A percentile compares a stretch with the other conserved stretches of the same genome.
These are phyloP conservation scores for Pythium aquatile DNA, from an alignment of 352 stramenopile genomes.

Conservation along the genomic window DNA sequence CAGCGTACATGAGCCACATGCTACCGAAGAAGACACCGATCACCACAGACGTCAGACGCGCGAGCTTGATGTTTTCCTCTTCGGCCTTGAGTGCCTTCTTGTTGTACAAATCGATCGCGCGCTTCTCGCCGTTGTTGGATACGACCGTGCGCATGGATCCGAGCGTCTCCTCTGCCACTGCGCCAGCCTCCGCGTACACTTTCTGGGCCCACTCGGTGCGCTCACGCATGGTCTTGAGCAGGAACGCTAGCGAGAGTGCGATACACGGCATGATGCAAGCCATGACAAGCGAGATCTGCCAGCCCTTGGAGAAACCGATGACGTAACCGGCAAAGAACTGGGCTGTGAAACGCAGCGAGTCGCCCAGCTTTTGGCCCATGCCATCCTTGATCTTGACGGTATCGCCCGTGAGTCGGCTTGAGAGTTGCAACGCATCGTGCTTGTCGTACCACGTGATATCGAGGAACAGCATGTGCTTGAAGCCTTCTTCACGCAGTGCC, in stretches of 20 bases:
- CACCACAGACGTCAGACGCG: constrained; percentile 27
- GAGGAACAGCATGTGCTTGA: constrained; percentile 24
- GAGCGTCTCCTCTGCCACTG: constrained; percentile 40
- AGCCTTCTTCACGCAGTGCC: constrained; percentile 17
- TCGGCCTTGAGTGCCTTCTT: constrained; percentile 29
- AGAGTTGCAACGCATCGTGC: constrained; percentile 25
- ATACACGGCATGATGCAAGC: constrained; percentile 36
- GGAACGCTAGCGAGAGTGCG: constrained; percentile 26
- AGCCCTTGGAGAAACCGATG: constrained; percentile 38
- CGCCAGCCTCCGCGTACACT: constrained; percentile 34
- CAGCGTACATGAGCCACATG: constrained; percentile 31
- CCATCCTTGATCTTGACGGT: constrained; percentile 37
- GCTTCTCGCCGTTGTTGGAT: constrained; percentile 33
- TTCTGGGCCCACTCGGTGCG: constrained; percentile 26
- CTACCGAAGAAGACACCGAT: constrained; percentile 31
- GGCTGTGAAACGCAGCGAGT: constrained; percentile 28
- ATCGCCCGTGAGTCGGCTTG: constrained; percentile 22
- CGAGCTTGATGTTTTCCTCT: constrained; percentile 31
- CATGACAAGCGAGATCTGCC: constrained; percentile 42
- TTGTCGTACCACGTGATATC: constrained; percentile 31
- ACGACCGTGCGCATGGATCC: constrained; percentile 36
- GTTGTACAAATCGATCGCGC: constrained; percentile 31
- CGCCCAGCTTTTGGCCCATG: constrained; percentile 41
- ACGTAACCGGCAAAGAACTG: constrained; percentile 34
- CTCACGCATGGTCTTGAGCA: constrained; percentile 32